phyloP scores from a whole-genome alignment of 2,329 filamentous ascomycete species.

The Neopestalotiopsis rosae region DNA sequence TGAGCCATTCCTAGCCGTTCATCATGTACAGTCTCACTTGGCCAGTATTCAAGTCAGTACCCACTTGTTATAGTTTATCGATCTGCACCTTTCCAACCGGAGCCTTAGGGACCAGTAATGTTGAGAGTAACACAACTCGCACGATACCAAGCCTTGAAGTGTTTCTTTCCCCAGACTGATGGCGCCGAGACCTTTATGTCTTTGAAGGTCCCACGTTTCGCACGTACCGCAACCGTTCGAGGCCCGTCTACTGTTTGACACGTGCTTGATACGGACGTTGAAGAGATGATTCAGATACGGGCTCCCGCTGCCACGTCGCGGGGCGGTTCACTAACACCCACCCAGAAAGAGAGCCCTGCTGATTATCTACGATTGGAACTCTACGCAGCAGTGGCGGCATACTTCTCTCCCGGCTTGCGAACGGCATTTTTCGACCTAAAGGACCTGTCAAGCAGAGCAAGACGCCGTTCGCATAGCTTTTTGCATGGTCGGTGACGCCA shows the following conservation, averaged over 20 bases:
- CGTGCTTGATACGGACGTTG: background rate
- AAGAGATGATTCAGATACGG: background rate
- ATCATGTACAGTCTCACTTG: background rate
- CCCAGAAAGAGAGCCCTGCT: background rate
- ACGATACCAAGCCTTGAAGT: background rate
- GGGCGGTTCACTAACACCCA: background rate
- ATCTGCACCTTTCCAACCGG: background rate
- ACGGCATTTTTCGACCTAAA: background rate
- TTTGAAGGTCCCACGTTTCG: background rate
- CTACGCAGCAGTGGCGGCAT: background rate
- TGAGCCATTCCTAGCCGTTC: background rate
- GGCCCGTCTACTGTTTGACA: background rate
- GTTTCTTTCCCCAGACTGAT: background rate
- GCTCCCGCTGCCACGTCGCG: background rate
- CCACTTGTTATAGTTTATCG: conserved; percentile 2
- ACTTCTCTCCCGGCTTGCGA: background rate
- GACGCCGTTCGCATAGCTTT: background rate
- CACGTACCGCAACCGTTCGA: background rate
- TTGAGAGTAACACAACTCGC: background rate
- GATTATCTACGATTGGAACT: background rate
- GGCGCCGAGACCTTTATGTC: background rate
- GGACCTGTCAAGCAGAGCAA: background rate
- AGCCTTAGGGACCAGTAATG: background rate
- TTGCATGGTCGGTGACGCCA: background rate
- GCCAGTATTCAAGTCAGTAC: background rate